phyloP scores from a whole-genome alignment of 768 basidiomycete genomes.

The Serendipita sp. region DNA sequence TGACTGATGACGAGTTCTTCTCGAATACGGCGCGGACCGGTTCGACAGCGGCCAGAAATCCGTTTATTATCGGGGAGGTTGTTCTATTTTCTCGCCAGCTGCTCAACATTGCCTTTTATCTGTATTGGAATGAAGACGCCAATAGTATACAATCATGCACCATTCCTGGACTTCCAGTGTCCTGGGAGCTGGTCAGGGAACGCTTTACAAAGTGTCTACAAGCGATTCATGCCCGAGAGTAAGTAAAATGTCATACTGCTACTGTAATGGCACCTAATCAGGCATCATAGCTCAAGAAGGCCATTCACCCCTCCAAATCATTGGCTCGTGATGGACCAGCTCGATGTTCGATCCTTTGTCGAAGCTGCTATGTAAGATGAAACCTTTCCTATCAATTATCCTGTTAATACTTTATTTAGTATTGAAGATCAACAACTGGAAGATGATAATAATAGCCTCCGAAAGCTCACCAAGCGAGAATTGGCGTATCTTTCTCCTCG shows the following conservation, averaged over 20 bases:
- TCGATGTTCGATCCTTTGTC: slow-evolving; percentile 57
- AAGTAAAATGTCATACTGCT: slow-evolving; percentile 18
- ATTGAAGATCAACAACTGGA: slow-evolving; percentile 40
- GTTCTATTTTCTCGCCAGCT: slow-evolving; percentile 56
- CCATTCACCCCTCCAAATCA: slow-evolving; percentile 70
- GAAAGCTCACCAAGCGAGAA: slow-evolving; percentile 44
- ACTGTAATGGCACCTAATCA: slow-evolving; percentile 9
- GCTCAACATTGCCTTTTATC: slow-evolving; percentile 66
- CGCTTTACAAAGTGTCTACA: slow-evolving; percentile 62
- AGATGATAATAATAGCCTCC: slow-evolving; percentile 10
- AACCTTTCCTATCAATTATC: not conserved
- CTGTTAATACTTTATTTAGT: slow-evolving; percentile 20
- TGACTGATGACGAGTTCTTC: slow-evolving; percentile 97
- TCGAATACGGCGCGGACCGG: slow-evolving; percentile 20
- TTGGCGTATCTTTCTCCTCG: slow-evolving; percentile 64
- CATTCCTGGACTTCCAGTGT: slow-evolving; percentile 27
- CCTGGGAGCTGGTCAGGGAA: slow-evolving; percentile 57
- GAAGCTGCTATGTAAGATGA: slow-evolving; percentile 64
- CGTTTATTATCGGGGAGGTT: slow-evolving; percentile 70
- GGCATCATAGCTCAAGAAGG: slow-evolving; percentile 47
- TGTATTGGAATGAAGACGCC: slow-evolving; percentile 50
- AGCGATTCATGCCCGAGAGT: slow-evolving; percentile 82
- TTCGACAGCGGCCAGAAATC: slow-evolving; percentile 36
- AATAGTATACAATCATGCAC: slow-evolving; percentile 24
- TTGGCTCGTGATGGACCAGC: slow-evolving; percentile 53